Percentiles rank a stretch among this genome's conserved stretches.
Evolutionary conservation across 352 stramenopile species (phyloP).

Genomic region (Globisporangium cederbergense): DNA sequence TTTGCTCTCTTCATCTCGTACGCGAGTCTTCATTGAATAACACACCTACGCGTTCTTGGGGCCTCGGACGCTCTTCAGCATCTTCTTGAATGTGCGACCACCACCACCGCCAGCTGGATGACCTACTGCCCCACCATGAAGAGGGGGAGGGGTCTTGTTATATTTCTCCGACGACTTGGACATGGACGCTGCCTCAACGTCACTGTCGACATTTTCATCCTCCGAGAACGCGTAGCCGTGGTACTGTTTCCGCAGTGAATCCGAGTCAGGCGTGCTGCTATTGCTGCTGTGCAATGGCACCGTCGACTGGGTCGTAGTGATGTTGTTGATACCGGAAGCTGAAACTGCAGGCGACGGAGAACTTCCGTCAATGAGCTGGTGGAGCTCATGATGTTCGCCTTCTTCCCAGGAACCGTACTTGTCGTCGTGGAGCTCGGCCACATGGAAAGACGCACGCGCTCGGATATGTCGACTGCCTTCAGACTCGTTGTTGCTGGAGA

Average conservation of each 20-base stretch:
- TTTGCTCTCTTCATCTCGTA: not conserved
- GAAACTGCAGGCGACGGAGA: not conserved
- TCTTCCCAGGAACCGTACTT: conserved; percentile 10
- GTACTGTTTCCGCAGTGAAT: conserved; percentile 32
- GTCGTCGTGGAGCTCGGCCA: conserved; percentile 19
- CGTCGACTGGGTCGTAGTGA: not conserved
- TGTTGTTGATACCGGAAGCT: not conserved
- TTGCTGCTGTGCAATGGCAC: not conserved
- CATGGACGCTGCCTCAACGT: conserved; percentile 41
- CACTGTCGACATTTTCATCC: conserved; percentile 70
- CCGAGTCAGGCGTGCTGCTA: conserved; percentile 4
- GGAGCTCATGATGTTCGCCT: conserved; percentile 1
- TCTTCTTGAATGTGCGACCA: conserved; percentile 54
- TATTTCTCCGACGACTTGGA: conserved; percentile 23
- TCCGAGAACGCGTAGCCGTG: conserved; percentile 81
- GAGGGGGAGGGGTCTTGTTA: conserved; percentile 7
- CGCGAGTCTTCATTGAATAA: not conserved
- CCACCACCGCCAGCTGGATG: conserved; percentile 13
- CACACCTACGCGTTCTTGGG: conserved; percentile 53
- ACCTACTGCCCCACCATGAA: not conserved
- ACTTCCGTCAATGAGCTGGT: conserved; percentile 11
- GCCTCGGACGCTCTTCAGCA: conserved; percentile 72
- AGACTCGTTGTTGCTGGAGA: conserved; percentile 21
- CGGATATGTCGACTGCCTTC: conserved; percentile 37
- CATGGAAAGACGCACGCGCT: conserved; percentile 53